A percentile compares a stretch with the other conserved stretches of the same genome.
Conservation (phyloP, 208 protist genomes). For the Trypanosoma lewisi region DNA sequence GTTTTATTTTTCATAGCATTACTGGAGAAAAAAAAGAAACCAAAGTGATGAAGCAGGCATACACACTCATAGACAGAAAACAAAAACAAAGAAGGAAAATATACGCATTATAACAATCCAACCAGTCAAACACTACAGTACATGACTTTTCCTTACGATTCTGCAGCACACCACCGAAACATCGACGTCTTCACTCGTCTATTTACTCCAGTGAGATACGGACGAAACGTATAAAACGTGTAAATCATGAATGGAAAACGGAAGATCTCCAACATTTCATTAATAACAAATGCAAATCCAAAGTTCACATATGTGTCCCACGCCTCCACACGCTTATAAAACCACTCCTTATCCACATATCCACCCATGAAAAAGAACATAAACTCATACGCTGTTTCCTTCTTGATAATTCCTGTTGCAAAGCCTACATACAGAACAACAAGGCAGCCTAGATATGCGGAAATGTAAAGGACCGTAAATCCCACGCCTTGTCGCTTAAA, state of each 20-base stretch:
- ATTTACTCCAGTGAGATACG: conserved; percentile 56
- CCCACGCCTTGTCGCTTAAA: conserved; percentile 80
- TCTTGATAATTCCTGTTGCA: conserved; percentile 55
- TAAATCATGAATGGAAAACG: conserved; percentile 79
- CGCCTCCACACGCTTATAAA: conserved; percentile 71
- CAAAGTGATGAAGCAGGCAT: neutral
- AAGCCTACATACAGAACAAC: conserved; percentile 71
- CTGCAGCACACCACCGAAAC: conserved; percentile 56
- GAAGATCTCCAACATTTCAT: conserved; percentile 76
- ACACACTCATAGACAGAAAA: conserved; percentile 8
- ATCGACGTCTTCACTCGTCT: conserved; percentile 60
- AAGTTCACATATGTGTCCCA: conserved; percentile 86
- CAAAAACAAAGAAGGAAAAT: conserved; percentile 13
- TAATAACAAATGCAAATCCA: conserved; percentile 89
- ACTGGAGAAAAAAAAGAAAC: neutral
- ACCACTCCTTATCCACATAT: conserved; percentile 68
- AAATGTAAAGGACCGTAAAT: conserved; percentile 64
- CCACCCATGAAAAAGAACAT: conserved; percentile 56
- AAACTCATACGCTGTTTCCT: conserved; percentile 75
- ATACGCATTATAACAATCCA: neutral
- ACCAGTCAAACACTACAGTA: too few species aligned
- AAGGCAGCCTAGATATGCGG: conserved; percentile 55
- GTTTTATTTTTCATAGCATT: too few species aligned
- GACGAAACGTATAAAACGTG: conserved; percentile 66
- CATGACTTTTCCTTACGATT: conserved; percentile 36